phyloP scores from a whole-genome alignment of 2,329 filamentous ascomycete species.

The Cordyceps sp. region DNA sequence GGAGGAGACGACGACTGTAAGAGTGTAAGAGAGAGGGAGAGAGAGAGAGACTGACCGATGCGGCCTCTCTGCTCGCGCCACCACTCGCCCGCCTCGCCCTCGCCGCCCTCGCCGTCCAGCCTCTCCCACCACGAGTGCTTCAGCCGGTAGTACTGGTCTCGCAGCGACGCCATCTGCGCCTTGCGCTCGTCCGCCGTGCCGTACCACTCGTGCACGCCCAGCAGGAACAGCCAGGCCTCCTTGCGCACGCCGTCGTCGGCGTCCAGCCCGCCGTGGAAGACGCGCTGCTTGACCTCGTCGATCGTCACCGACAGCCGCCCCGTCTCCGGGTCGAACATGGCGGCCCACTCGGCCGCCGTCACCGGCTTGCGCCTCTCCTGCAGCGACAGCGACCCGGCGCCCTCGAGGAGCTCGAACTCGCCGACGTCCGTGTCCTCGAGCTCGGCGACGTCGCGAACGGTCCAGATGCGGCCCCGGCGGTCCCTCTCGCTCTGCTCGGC shows the following conservation, averaged over 20 bases:
- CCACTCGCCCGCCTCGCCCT: conserved; percentile 76
- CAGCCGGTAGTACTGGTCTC: conserved; percentile 85
- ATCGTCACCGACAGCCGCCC: conserved; percentile 65
- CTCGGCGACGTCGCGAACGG: conserved; percentile 78
- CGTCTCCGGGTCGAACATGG: conserved; percentile 62
- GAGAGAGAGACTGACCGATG: conserved; percentile 52
- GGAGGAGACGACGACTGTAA: too few relatives aligned
- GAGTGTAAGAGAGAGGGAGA: background rate
- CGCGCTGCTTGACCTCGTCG: conserved; percentile 90
- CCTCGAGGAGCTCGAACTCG: conserved; percentile 87
- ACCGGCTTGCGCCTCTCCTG: conserved; percentile 65
- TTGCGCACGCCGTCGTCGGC: conserved; percentile 83
- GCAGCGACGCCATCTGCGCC: conserved; percentile 64
- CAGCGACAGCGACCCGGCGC: conserved; percentile 54
- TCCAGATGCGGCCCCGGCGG: conserved; percentile 76
- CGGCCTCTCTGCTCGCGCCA: conserved; percentile 89
- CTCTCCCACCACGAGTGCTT: conserved; percentile 96
- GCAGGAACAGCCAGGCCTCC: conserved; percentile 87
- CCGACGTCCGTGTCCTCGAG: conserved; percentile 91
- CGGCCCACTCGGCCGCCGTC: conserved; percentile 74
- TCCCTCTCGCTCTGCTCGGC: conserved; percentile 92
- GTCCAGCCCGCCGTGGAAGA: conserved; percentile 88
- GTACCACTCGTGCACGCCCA: conserved; percentile 88
- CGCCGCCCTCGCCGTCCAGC: conserved; percentile 65
- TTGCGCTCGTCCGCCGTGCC: conserved; percentile 74